Percentiles rank a stretch among this genome's conserved stretches.
phyloP scores from a whole-genome alignment of 176 grass and related monocot species.

The Dactylis glomerata region DNA sequence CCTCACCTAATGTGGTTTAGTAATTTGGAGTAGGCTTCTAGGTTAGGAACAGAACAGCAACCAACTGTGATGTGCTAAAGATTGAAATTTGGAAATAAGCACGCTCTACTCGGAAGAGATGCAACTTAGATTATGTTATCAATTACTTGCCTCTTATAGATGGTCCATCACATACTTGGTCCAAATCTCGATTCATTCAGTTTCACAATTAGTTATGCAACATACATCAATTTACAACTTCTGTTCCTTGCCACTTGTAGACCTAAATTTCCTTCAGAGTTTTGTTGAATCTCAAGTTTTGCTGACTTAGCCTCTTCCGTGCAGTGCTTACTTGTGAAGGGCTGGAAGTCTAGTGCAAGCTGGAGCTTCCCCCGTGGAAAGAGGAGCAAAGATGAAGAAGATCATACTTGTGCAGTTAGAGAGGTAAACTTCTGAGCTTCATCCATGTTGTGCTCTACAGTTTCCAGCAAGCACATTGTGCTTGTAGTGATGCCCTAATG shows the following conservation, averaged over 20 bases:
- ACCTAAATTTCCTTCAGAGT: not conserved
- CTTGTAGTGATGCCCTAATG: not conserved
- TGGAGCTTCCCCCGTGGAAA: conserved; percentile 99
- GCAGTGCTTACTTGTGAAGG: conserved; percentile 97
- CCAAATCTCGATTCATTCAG: not conserved
- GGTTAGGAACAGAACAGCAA: too few species aligned
- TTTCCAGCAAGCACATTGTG: not conserved
- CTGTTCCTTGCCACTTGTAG: not conserved
- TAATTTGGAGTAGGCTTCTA: too few species aligned
- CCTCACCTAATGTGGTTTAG: not conserved
- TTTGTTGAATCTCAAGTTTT: not conserved
- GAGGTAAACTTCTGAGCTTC: conserved; percentile 61
- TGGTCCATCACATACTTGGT: not conserved
- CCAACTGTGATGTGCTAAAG: too few species aligned
- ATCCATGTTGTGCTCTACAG: not conserved
- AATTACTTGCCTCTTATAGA: not conserved
- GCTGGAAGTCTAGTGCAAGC: conserved; percentile 88
- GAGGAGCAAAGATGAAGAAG: conserved; percentile 96
- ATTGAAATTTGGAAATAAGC: not conserved
- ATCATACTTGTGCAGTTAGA: conserved; percentile 84
- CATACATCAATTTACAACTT: not conserved
- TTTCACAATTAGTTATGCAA: not conserved
- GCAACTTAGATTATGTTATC: not conserved
- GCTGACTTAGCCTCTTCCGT: conserved; percentile 6
- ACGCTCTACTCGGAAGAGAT: not conserved